phyloP scores from a whole-genome alignment of 2,329 filamentous ascomycete species.

The Diplodia intermedia region DNA sequence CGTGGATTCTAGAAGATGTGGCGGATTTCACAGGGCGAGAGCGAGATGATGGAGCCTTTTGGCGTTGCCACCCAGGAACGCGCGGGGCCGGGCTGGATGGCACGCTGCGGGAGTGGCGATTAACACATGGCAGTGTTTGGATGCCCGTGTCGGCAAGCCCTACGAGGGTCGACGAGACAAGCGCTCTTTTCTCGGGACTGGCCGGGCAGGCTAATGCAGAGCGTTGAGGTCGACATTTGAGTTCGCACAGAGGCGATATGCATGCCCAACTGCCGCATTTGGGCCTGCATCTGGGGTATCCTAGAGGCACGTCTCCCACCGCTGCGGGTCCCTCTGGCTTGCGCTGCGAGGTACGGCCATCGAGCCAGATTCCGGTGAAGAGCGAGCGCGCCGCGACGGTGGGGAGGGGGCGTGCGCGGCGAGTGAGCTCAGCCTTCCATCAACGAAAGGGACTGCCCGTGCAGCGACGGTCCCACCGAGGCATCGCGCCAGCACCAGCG shows the following conservation, averaged over 20 bases:
- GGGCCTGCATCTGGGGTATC: conserved; percentile 23
- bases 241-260: conserved; percentile 12
- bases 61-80: conserved; percentile 5
- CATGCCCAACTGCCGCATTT: conserved; percentile 4
- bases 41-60: neutral
- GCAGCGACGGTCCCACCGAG: neutral
- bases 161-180: neutral
- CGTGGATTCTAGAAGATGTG: neutral
- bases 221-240: conserved; percentile 4
- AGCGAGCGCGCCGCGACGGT: neutral
- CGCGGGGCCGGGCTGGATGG: neutral
- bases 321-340: neutral
- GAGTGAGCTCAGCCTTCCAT: neutral
- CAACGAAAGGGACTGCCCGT: neutral
- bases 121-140: conserved; percentile 3
- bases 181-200: conserved; percentile 22
- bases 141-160: neutral
- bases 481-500: neutral
- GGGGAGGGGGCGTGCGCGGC: neutral
- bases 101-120: conserved; percentile 19
- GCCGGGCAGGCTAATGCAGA: neutral
- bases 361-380: conserved; percentile 4
- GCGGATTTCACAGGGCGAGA: neutral
- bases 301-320: conserved; percentile 16
- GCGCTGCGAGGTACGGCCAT: neutral